Conservation (phyloP, 495 filamentous ascomycete genomes). For the Thermothielavioides terrestris region DNA sequence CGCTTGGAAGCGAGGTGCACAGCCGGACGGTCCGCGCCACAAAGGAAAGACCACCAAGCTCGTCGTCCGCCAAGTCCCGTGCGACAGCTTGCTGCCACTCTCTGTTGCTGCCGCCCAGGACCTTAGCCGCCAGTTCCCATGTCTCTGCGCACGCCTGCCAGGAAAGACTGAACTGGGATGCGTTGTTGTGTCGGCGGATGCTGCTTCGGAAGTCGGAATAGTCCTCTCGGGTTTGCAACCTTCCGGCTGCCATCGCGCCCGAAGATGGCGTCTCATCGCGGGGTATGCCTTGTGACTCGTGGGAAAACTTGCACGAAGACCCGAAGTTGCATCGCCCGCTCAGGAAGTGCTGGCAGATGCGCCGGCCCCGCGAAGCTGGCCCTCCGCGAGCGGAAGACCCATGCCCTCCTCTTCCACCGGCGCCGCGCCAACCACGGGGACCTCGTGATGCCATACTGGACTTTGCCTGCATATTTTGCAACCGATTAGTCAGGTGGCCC, state of each 20-base stretch:
- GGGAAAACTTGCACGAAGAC: neutral
- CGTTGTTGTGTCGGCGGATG: neutral
- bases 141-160: neutral
- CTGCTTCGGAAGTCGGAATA: conserved; percentile 7
- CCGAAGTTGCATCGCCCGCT: neutral
- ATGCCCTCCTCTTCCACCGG: neutral
- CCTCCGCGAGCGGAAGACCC: neutral
- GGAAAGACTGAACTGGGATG: neutral
- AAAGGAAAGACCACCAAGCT: neutral
- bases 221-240: neutral
- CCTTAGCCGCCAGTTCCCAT: neutral
- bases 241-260: neutral
- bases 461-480: no score
- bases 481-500: no score
- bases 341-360: neutral
- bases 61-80: conserved; percentile 11
- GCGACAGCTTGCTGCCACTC: conserved; percentile 3
- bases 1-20: neutral
- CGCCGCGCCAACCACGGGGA: neutral
- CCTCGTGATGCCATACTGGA: no score
- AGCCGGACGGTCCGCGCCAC: neutral
- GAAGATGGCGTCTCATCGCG: neutral
- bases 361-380: neutral
- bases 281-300: neutral
- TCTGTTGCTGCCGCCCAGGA: neutral